These are phyloP conservation scores for Amniculicola lignicola DNA, from an alignment of 495 filamentous ascomycete species.

Conservation along the genomic window DNA sequence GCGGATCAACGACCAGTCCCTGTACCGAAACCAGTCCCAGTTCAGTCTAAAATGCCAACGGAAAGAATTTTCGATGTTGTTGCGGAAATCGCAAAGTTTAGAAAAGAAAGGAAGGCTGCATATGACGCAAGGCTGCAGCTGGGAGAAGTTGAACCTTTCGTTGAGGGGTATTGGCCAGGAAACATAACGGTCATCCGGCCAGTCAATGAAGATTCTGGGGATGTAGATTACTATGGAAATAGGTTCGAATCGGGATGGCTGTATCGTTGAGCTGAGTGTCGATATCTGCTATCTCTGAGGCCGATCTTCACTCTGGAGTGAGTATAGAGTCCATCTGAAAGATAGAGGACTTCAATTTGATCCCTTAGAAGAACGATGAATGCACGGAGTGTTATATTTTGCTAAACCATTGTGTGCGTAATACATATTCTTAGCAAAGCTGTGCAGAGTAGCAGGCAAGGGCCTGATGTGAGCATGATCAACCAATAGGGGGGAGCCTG, in stretches of 20 bases:
- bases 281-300: too few relatives aligned
- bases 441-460: too few relatives aligned
- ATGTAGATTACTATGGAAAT: conserved; percentile 31
- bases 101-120: conserved; percentile 26
- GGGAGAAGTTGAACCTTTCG: conserved; percentile 9
- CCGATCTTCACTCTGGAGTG: too few relatives aligned
- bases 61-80: conserved; percentile 23
- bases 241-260: conserved; percentile 26
- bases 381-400: too few relatives aligned
- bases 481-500: too few relatives aligned
- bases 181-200: conserved; percentile 29
- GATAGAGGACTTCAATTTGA: too few relatives aligned
- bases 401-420: too few relatives aligned
- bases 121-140: conserved; percentile 2
- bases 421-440: too few relatives aligned
- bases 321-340: too few relatives aligned
- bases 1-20: conserved; percentile 3
- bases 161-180: conserved; percentile 32
- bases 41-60: background rate
- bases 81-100: conserved; percentile 25
- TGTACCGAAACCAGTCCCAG: conserved; percentile 3
- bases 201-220: conserved; percentile 1
- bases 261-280: conserved; percentile 22
- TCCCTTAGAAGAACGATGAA: too few relatives aligned
- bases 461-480: too few relatives aligned